Evolutionary conservation across 2,329 filamentous ascomycete species (phyloP), one percentile per base, ranked within the genome.

Genomic region (Aspergillus ibericus): DNA sequence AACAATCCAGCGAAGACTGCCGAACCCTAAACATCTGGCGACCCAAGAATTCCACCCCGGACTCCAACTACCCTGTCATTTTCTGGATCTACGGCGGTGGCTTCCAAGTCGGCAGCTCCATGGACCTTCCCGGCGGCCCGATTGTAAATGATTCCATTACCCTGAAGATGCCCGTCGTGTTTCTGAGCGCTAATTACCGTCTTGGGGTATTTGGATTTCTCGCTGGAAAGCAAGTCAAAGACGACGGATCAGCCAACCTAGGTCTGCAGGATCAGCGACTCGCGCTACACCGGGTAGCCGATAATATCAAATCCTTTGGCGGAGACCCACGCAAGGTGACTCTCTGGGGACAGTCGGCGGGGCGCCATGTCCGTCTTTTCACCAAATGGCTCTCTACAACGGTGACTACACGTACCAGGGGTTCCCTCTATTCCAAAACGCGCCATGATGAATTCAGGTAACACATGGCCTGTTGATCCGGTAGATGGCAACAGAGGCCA

Each of bases 151-250:
- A 55, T 15, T 55, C 49, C 35, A 48, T 56, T 15, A 35, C 13
- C 7, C 27, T 18, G 6, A 13, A 12, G 8, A 35, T 34, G 29
- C 48, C 27, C 3, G 35, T 60, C 13, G 29, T 60, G 9, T 54
- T 62, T 10, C 57, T 62, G 12, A 55, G 57, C 6, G 55, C 55
- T 46, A 62, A 62, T 48, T 59, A 59, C 27, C 57, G 57, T 20
- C 25, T 59, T n/a, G 59, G 56, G 27, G 52, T 53, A 18, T 58
- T 62, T 9, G 54, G 60, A 2, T 62, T 57, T 51, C 55, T 58
- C 13, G 54, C 60, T 15, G 49, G 54, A 44, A 35, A 51, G 7
- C 5, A 20, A 12, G 18, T 51, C 8, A 16, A 12, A 34, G 29
- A 29, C 8, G 48, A 32, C 15, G 16, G 42, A 35, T 36, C 50